Evolutionary conservation across 2,329 filamentous ascomycete species (phyloP), one percentile per base, ranked within the genome.

Genomic region (Aureobasidium zeae): DNA sequence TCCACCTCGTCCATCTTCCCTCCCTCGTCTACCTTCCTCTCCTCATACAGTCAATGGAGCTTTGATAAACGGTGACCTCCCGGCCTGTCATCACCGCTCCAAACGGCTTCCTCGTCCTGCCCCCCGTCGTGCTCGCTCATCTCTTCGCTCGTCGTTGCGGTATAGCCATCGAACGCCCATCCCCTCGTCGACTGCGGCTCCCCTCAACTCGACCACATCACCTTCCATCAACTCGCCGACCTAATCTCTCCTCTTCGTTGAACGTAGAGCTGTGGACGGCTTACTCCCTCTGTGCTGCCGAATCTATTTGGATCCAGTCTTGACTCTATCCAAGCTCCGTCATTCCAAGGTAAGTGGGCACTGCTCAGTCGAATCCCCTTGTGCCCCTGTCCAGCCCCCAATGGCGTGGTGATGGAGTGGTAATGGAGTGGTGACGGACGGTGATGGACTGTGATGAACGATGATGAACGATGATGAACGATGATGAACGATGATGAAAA

Each of bases 171-270:
- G 45, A 43, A 37, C 37, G 43, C 36, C 28, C 22, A 20, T 22
- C 10, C 11, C 12, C 28, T 43, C 22, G n/a, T n/a, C n/a, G 45
- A 43, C 45, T 30, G 43, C 36, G 36, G 24, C 30, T 22, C 10
- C 11, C 12, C 28, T 43, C 22, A 11, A 39, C 36, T 26, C 21
- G 36, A 30, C 25, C 48, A 55, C 43, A 47, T 51, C 44, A 38
- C 22, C 39, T 8, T 5, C 21, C 39, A 16, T 22, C 30, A 28
- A 43, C 24, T 17, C 24, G 33, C 31, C 32, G 31, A 28, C 56
- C 59, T 56, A 54, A 54, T 53, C 56, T 59, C 57, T 60, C 58
- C 58, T 63, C 62, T 61, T 62, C 61, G 63, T 65, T 64, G 60
- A 60, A 52, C 59, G 57, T 55, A 60, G 61, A 62, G 60, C 57